Evolutionary conservation across 108 stramenopile genomes (phyloP), one percentile per base, ranked within the genome.

Genomic region (Stephanodiscus triporus): DNA sequence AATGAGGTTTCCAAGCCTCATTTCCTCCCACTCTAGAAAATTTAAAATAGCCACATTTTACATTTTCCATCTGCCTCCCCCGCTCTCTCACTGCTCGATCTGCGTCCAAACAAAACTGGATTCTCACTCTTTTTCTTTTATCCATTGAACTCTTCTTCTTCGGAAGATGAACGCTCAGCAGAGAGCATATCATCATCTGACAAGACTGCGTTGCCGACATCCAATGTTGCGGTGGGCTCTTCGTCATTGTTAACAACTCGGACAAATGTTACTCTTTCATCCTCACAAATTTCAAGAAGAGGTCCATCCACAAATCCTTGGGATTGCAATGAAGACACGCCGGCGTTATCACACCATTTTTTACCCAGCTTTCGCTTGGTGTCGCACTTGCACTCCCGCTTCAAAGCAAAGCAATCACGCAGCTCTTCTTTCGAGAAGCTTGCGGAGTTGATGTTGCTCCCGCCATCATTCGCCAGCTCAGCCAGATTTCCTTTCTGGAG

Each of bases 341-440:
- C 69, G 56, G 78, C 85, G 19, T 40, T 22, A 64, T 89, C 85
- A 17, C 78, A 66, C 92, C 92, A 93, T 26, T 75, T 54, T 0
- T 66, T 73, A 6, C 88, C 92, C 2, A 93, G 49, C 74, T 93
- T 93, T 40, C 54, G 45, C 57, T 90, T 91, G 0, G 92, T 93
- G 50, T 91, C 90, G 61, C 92, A 89, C 34, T 58, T 67, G 58
- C 76, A 82, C 5, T 59, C 66, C 51, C 68, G 66, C 49, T 89
- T 89, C 53, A 93, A 74, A 20, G 86, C 84, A 55, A 93, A 91
- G 70, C 89, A 91, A 56, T 91, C 92, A 29, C 68, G 77, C 22
- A 94, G 70, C 70, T 94, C 92, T 43, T 91, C 92, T 36, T 83
- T 75, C 26, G 81, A 80, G 32, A 94, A 87, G 34, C 76, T 68